These are phyloP conservation scores for Gossypium thurberi DNA, from an alignment of 345 rosid genomes.

Conservation along the genomic window DNA sequence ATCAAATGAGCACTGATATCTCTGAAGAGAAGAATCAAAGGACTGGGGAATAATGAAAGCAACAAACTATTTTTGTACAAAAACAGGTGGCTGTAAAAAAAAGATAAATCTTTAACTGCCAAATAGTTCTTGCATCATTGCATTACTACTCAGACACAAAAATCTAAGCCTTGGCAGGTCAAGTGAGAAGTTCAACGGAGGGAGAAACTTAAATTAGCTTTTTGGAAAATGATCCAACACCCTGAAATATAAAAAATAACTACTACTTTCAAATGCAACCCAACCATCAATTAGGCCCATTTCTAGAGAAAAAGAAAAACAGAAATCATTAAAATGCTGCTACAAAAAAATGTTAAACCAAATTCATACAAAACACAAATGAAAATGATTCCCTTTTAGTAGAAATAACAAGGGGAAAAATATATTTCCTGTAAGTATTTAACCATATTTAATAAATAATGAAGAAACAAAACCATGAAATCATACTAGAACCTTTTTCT, in stretches of 20 bases:
- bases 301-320: background rate
- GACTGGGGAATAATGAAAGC: background rate
- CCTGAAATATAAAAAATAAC: background rate
- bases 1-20: background rate
- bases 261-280: background rate
- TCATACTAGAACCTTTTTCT: background rate
- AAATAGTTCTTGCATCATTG: background rate
- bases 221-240: background rate
- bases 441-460: background rate
- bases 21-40: background rate
- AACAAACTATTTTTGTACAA: background rate
- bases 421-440: background rate
- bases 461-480: background rate
- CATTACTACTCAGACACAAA: background rate
- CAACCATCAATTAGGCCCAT: constrained; percentile 3
- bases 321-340: background rate
- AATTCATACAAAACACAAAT: background rate
- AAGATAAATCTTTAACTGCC: background rate
- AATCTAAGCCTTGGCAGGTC: background rate
- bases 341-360: background rate
- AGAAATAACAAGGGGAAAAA: background rate
- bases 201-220: background rate
- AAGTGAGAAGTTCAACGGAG: background rate
- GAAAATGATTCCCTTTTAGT: background rate
- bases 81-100: background rate